Percentiles rank a stretch among this genome's conserved stretches.
phyloP scores from a whole-genome alignment of 176 grass and related monocot species.

The Rhynchospora pubera region DNA sequence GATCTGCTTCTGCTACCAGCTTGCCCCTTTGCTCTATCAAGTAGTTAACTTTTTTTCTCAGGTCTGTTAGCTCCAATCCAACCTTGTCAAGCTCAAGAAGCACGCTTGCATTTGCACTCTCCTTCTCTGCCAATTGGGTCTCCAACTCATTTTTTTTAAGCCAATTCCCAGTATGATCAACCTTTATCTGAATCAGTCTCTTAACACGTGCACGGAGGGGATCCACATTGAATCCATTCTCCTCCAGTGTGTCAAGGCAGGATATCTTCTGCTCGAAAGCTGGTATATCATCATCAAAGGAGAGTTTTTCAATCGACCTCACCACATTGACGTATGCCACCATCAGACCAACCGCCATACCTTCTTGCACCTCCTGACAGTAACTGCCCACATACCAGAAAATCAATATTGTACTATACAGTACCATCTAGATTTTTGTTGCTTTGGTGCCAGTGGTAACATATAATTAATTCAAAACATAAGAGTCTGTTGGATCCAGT shows the following conservation, averaged over 20 bases:
- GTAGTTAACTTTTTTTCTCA: background rate
- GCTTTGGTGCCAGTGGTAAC: background rate
- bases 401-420: background rate
- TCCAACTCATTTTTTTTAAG: slow-evolving; percentile 5
- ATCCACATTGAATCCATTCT: slow-evolving; percentile 42
- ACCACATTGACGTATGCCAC: slow-evolving; percentile 40
- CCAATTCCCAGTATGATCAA: background rate
- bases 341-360: slow-evolving; percentile 54
- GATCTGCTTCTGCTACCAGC: background rate
- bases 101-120: slow-evolving; percentile 14
- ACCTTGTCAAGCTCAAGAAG: slow-evolving; percentile 5
- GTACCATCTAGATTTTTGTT: background rate
- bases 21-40: background rate
- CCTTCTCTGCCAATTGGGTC: background rate
- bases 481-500: background rate
- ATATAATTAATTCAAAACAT: background rate
- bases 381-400: background rate
- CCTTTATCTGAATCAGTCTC: slow-evolving; percentile 26
- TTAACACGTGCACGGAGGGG: slow-evolving; percentile 27
- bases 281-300: slow-evolving; percentile 18
- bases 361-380: slow-evolving; percentile 21
- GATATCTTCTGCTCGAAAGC: slow-evolving; percentile 37
- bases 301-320: slow-evolving; percentile 24
- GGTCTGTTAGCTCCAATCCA: slow-evolving; percentile 4
- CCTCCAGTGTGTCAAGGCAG: slow-evolving; percentile 28